Conservation (phyloP, 177 flowering plant genomes). For the Vitis hybrid region DNA sequence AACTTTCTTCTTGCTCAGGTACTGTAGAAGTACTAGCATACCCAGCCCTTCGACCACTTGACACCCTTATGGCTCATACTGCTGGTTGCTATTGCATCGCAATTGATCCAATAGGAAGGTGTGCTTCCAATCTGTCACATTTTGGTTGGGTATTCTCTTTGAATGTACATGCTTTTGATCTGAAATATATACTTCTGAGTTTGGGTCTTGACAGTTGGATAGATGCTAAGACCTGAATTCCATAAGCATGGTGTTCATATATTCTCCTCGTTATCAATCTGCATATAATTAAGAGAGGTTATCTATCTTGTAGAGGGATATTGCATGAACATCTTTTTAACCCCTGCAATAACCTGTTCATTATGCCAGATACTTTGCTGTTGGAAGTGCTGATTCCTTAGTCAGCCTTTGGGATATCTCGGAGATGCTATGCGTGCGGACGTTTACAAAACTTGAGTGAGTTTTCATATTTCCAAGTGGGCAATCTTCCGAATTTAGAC, state of each 20-base stretch:
- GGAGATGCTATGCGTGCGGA: slow-evolving; percentile 94
- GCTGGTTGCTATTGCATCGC: slow-evolving; percentile 99
- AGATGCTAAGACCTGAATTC: not conserved
- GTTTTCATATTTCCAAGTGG: slow-evolving; percentile 20
- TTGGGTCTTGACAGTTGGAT: not conserved
- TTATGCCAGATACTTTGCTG: slow-evolving; percentile 84
- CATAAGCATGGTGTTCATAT: too few species aligned
- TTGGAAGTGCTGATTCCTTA: slow-evolving; percentile 98
- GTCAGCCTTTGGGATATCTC: slow-evolving; percentile 98
- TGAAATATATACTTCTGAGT: not conserved
- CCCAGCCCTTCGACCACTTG: slow-evolving; percentile 78
- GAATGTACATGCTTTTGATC: not conserved
- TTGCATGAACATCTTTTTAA: too few species aligned
- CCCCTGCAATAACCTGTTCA: too few species aligned
- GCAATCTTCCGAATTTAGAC: not conserved
- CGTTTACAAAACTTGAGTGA: slow-evolving; percentile 98
- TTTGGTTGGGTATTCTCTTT: not conserved
- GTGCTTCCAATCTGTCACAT: slow-evolving; percentile 7
- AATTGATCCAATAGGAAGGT: slow-evolving; percentile 94
- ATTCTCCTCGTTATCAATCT: too few species aligned
- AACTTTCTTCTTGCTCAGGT: slow-evolving; percentile 40
- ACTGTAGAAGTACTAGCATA: slow-evolving; percentile 89
- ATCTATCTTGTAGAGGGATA: too few species aligned
- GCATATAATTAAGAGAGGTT: too few species aligned
- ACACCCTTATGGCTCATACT: slow-evolving; percentile 93